A percentile compares a stretch with the other conserved stretches of the same genome.
Conservation (phyloP, 2,329 filamentous ascomycete genomes). For the Neonectria neomacrospora region DNA sequence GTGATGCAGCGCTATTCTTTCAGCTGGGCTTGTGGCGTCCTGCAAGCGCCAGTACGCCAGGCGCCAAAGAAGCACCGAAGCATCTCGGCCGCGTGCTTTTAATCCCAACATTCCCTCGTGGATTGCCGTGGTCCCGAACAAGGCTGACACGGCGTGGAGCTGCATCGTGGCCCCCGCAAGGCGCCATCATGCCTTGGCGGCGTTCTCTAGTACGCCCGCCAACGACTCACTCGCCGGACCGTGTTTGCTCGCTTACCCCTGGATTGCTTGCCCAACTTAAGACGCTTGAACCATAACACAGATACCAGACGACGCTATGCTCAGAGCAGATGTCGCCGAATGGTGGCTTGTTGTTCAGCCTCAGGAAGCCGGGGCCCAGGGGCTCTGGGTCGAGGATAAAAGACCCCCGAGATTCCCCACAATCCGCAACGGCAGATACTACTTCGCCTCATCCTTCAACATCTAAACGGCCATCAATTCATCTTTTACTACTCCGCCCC, state of each 20-base stretch:
- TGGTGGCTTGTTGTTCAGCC: background rate
- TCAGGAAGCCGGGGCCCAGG: constrained; percentile 7
- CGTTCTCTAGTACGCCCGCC: too few species aligned
- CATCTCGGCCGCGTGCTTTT: constrained; percentile 7
- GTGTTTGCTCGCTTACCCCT: constrained; percentile 17
- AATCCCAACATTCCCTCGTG: constrained; percentile 15
- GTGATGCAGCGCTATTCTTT: constrained; percentile 31
- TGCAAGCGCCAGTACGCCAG: constrained; percentile 17
- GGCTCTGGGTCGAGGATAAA: constrained; percentile 18
- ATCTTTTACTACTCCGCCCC: background rate
- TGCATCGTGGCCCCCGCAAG: background rate
- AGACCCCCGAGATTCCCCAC: background rate
- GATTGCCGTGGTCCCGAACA: constrained; percentile 12
- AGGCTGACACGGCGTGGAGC: constrained; percentile 7
- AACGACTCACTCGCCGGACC: constrained; percentile 4
- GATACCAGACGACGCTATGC: constrained; percentile 13
- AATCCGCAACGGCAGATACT: background rate
- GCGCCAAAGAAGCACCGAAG: constrained; percentile 27
- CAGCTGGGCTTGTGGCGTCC: constrained; percentile 40
- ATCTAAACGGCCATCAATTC: background rate
- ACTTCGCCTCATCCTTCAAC: background rate
- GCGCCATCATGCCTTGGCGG: constrained; percentile 7
- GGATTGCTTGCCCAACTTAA: too few species aligned
- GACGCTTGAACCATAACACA: background rate
- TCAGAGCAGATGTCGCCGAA: constrained; percentile 12